A percentile compares a stretch with the other conserved stretches of the same genome.
Evolutionary conservation across 2,329 filamentous ascomycete species (phyloP).

Genomic region (Aspergillus quadrilineatus): DNA sequence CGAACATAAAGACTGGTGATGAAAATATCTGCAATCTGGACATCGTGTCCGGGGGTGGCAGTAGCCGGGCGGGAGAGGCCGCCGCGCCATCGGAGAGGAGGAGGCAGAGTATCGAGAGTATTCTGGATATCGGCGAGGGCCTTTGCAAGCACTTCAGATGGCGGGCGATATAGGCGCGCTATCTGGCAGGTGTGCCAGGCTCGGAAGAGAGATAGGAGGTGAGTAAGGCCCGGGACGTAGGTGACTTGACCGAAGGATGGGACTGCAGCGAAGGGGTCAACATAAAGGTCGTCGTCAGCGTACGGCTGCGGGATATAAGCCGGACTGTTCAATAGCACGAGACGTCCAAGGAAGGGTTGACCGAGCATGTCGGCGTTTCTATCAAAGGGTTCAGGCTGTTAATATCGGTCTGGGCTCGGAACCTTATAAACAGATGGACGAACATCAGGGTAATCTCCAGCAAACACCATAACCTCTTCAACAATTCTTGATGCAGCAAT

Average conservation of each 20-base stretch:
- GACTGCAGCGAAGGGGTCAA: neutral
- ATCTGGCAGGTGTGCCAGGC: neutral
- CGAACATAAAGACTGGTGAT: neutral
- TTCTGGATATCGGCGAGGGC: neutral
- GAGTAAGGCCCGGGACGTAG: neutral
- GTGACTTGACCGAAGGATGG: neutral
- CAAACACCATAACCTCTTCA: neutral
- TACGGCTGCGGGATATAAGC: neutral
- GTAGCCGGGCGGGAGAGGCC: neutral
- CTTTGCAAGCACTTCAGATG: neutral
- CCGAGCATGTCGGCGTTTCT: neutral
- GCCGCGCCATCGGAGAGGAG: constrained; percentile 1
- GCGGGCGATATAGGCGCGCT: neutral
- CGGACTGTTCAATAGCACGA: neutral
- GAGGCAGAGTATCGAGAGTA: neutral
- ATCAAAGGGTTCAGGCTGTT: neutral
- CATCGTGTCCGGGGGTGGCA: neutral
- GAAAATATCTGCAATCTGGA: constrained; percentile 1
- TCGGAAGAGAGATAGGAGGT: neutral
- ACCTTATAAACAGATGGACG: neutral
- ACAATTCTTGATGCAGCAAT: neutral
- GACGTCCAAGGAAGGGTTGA: neutral
- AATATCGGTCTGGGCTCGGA: too few species aligned
- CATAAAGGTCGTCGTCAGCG: neutral
- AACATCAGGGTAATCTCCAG: neutral